Evolutionary conservation across 192 early-diverging fungal genomes (phyloP).

Genomic region (Rhizoclosmatium globosum): DNA sequence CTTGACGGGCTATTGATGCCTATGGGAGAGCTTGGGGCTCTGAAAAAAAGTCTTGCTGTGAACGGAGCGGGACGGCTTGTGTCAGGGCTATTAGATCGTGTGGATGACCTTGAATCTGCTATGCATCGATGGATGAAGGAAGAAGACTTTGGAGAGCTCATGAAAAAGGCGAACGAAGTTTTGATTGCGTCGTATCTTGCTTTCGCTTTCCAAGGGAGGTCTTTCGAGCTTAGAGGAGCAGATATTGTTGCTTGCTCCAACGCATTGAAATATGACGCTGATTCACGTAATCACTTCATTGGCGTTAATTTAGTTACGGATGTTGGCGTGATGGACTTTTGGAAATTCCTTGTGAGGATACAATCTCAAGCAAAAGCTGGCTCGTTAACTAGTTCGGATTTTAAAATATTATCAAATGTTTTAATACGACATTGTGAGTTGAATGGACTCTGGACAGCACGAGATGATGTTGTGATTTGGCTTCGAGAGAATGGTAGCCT

Average conservation of each 20-base stretch:
- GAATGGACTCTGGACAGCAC: constrained; percentile 24
- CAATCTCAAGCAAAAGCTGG: neutral
- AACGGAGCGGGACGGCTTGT: neutral
- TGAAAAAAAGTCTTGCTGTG: neutral
- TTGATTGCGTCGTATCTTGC: constrained; percentile 24
- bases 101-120: neutral
- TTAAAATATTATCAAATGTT: neutral
- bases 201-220: neutral
- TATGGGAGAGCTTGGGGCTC: too few relatives aligned
- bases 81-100: neutral
- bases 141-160: neutral
- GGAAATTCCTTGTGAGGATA: neutral
- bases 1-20: constrained; percentile 15
- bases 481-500: neutral
- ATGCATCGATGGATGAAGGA: constrained; percentile 13
- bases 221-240: too few relatives aligned
- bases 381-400: neutral
- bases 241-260: neutral
- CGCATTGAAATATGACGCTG: neutral
- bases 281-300: neutral
- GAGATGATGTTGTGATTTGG: constrained; percentile 16
- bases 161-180: neutral
- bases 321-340: constrained; percentile 1
- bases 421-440: constrained; percentile 27
- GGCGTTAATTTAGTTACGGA: neutral